Evolutionary conservation across 495 filamentous ascomycete species (phyloP).

Genomic region (Cercophora sp.): DNA sequence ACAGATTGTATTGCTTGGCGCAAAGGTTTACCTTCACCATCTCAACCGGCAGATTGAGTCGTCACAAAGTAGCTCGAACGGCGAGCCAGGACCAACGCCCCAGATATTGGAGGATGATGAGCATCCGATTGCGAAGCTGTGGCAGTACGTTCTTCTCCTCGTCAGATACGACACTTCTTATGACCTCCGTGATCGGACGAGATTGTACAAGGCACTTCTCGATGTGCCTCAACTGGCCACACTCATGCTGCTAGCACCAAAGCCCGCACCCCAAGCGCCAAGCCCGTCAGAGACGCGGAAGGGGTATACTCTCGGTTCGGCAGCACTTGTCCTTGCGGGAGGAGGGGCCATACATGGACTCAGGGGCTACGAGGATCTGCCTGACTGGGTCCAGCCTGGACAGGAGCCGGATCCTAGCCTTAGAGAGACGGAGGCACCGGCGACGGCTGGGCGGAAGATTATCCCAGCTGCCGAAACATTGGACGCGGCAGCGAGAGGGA

Average conservation of each 20-base stretch:
- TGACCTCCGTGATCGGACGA: conserved; percentile 84
- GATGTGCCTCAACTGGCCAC: conserved; percentile 79
- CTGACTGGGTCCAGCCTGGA: conserved; percentile 79
- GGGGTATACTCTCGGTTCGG: conserved; percentile 72
- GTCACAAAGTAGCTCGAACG: conserved; percentile 25
- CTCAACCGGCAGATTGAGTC: conserved; percentile 57
- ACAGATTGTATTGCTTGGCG: conserved; percentile 86
- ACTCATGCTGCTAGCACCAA: conserved; percentile 85
- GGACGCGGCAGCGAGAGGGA: conserved; percentile 54
- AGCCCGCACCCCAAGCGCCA: conserved; percentile 82
- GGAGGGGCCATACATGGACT: conserved; percentile 67
- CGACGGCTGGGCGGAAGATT: conserved; percentile 33
- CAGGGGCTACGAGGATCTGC: conserved; percentile 70
- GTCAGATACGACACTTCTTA: conserved; percentile 92
- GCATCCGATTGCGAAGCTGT: conserved; percentile 70
- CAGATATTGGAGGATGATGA: conserved; percentile 45
- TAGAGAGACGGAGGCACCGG: conserved; percentile 47
- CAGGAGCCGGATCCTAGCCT: conserved; percentile 72
- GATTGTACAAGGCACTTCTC: conserved; percentile 82
- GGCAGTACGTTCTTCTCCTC: conserved; percentile 78
- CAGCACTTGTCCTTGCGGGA: conserved; percentile 76
- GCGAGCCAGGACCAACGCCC: conserved; percentile 19
- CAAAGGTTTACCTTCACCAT: conserved; percentile 90
- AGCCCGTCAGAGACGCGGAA: conserved; percentile 78
- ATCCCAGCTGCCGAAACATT: conserved; percentile 63